These are phyloP conservation scores for Wallemia ichthyophaga DNA, from an alignment of 1,284 basidiomycete species.

Conservation along the genomic window DNA sequence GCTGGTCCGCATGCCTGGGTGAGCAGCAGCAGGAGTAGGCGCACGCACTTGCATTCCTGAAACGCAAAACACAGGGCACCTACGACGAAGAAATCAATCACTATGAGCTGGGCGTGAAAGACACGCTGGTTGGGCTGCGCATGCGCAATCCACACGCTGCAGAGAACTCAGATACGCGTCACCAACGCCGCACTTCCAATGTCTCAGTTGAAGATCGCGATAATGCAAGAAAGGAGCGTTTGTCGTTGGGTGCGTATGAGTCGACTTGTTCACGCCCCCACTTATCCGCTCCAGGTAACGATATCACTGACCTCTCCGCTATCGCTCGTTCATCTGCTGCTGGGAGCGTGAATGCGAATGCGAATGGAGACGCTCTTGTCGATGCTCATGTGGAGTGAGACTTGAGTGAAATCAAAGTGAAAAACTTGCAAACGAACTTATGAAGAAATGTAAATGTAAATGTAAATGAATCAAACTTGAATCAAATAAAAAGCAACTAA, in stretches of 20 bases:
- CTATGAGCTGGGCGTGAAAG: neutral
- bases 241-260: neutral
- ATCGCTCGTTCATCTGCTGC: slow-evolving; percentile 1
- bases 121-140: neutral
- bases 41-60: neutral
- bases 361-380: no score
- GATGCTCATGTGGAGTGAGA: neutral
- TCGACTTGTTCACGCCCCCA: neutral
- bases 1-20: neutral
- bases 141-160: neutral
- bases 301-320: neutral
- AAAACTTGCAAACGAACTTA: neutral
- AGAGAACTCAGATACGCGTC: neutral
- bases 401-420: neutral
- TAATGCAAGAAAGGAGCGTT: neutral
- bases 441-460: no score
- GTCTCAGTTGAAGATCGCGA: neutral
- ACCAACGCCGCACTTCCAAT: neutral
- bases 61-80: neutral
- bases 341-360: neutral
- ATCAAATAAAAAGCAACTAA: no score
- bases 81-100: neutral
- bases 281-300: neutral
- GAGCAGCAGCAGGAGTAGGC: neutral
- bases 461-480: neutral